phyloP scores from a whole-genome alignment of 2,329 filamentous ascomycete species.

The Plectosphaerella sp. region DNA sequence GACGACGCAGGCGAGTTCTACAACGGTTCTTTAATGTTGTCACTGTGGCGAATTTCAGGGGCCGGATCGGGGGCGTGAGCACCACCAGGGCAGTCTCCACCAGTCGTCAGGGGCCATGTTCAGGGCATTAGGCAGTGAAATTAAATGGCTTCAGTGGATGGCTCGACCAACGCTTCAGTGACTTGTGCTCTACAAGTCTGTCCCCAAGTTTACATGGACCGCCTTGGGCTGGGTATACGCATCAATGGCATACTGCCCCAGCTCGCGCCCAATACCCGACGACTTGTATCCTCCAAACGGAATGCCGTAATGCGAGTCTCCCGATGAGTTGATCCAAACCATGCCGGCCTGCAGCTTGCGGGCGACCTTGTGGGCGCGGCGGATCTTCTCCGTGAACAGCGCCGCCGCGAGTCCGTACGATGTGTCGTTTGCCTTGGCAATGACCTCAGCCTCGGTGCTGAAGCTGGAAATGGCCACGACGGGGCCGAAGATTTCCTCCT shows the following conservation, averaged over 20 bases:
- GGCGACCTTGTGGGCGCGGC: slow-evolving; percentile 28
- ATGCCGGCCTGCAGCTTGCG: slow-evolving; percentile 49
- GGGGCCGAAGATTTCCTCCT: slow-evolving; percentile 25
- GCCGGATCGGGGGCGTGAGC: too few relatives aligned
- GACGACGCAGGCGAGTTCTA: neutral
- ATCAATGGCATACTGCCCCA: slow-evolving; percentile 1
- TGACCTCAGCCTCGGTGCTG: slow-evolving; percentile 16
- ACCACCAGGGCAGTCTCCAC: too few relatives aligned
- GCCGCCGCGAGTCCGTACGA: slow-evolving; percentile 50
- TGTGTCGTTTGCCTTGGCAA: slow-evolving; percentile 30
- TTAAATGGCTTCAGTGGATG: too few relatives aligned
- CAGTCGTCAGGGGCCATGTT: too few relatives aligned
- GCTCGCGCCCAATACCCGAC: slow-evolving; percentile 5
- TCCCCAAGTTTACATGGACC: neutral
- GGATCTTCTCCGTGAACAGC: slow-evolving; percentile 51
- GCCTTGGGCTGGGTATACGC: slow-evolving; percentile 2
- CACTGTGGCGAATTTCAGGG: too few relatives aligned
- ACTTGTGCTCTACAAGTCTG: neutral
- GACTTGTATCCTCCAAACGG: slow-evolving; percentile 19
- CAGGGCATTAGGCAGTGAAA: too few relatives aligned
- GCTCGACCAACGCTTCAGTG: too few relatives aligned
- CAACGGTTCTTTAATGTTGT: too few relatives aligned
- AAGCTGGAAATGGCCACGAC: slow-evolving; percentile 21
- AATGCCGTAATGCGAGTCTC: slow-evolving; percentile 15
- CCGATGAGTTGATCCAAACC: slow-evolving; percentile 30